Percentiles rank a stretch among this genome's conserved stretches.
Evolutionary conservation across 768 basidiomycete species (phyloP).

Genomic region (Mycena chlorophos): DNA sequence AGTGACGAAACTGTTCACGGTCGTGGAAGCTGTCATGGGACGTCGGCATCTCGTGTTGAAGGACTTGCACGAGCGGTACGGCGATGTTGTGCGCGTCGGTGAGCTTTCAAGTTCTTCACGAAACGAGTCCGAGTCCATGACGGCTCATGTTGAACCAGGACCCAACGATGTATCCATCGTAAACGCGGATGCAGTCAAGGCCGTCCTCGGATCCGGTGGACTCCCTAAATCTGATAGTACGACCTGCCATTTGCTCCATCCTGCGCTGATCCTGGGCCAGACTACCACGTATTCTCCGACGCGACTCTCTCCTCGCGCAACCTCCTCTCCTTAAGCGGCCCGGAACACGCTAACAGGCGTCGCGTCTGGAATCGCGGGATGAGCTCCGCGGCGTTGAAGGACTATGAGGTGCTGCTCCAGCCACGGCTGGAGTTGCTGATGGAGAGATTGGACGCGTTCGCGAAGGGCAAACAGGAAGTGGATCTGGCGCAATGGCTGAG

Average conservation of each 20-base stretch:
- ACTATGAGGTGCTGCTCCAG: slow-evolving; percentile 38
- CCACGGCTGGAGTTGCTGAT: neutral
- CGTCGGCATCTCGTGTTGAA: slow-evolving; percentile 46
- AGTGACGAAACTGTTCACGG: slow-evolving; percentile 40
- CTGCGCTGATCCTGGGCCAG: slow-evolving; percentile 1
- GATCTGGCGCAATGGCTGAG: slow-evolving; percentile 38
- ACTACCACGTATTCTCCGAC: slow-evolving; percentile 5
- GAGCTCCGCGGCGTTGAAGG: slow-evolving; percentile 43
- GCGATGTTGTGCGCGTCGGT: slow-evolving; percentile 61
- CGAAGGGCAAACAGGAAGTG: slow-evolving; percentile 39
- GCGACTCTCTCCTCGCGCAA: neutral
- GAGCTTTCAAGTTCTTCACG: slow-evolving; percentile 9
- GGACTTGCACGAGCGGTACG: slow-evolving; percentile 53
- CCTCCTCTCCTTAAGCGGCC: slow-evolving; percentile 7
- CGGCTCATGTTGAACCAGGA: neutral
- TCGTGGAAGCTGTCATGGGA: slow-evolving; percentile 36
- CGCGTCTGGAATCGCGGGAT: slow-evolving; percentile 51
- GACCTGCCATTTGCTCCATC: too few species aligned
- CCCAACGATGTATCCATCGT: neutral
- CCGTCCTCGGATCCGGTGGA: neutral
- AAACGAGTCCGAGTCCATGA: neutral
- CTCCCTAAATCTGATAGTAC: too few species aligned
- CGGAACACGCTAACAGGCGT: slow-evolving; percentile 41
- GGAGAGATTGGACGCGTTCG: slow-evolving; percentile 20
- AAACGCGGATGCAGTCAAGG: neutral